Base-by-base conservation (phyloP, 1,284 basidiomycete genomes). In the Melampsora americana region DNA sequence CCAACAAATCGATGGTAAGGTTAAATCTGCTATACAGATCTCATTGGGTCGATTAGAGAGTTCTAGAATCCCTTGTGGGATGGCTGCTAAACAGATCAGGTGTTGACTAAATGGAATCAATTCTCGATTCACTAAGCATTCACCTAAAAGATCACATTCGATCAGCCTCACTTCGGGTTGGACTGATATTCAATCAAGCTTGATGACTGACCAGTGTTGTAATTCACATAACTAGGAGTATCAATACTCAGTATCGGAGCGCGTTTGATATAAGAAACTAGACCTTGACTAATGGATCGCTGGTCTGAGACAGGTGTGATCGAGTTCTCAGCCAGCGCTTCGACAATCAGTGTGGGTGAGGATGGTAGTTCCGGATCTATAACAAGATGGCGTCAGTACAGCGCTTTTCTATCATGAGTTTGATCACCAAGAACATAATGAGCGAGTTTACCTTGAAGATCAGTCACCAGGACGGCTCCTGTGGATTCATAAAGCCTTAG, bases 221-320 rank as follows among this genome's bases (percentile, higher is more conserved):
- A 74, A 30, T 74, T 74, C 12, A 74, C 32, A 39, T 67, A 66
- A 61, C 71, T 74, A 44, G 46, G 65, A 3, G 53, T 56, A 26
- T 74, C 71, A 9, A 74, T 74, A 61, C 71, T 60, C n/a, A 74
- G n/a, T 3, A 65, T 74, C n/a, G 71, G 71, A 23, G 71, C 71
- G 16, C 53, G 30, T 30, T 30, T 53, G 32, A 65, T 74, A 42
- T 74, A 74, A 3, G 32, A 46, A 42, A 66, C 26, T 32, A 64
- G 65, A 23, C 42, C 9, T 35, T 53, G 64, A 50, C 65, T 32
- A 32, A 72, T 50, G 23, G 42, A 12, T 32, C 30, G 32, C 7
- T 65, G 61, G 26, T 65, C 65, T 20, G 30, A 20, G 28, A 56
- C 46, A 32, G 61, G 42, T 23, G 61, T 62, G 1, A 42, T 50